Percentiles rank a stretch among this genome's conserved stretches.
Evolutionary conservation across 164 flowering plant species (phyloP).

Genomic region (Vitis rotundifolia): DNA sequence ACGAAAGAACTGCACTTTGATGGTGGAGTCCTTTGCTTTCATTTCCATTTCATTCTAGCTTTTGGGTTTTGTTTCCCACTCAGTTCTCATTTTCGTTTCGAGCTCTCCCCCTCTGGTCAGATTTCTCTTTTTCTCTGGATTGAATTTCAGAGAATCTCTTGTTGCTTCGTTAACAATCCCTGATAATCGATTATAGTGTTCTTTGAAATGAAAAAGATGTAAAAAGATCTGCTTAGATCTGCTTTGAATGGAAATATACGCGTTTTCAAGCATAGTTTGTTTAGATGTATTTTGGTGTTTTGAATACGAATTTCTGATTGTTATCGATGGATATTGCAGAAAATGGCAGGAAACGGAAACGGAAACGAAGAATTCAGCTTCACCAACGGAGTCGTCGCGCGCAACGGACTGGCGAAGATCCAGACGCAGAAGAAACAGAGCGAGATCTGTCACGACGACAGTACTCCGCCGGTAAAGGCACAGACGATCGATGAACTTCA

Average conservation of each 20-base stretch:
- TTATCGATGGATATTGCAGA: background rate
- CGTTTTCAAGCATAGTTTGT: no score
- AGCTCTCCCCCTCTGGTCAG: conserved; percentile 13
- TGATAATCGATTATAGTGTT: no score
- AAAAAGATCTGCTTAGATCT: no score
- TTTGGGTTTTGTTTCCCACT: background rate
- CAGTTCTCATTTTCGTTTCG: background rate
- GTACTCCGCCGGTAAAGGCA: conserved; percentile 58
- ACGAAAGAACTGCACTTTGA: conserved; percentile 11
- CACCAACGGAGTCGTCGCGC: conserved; percentile 13
- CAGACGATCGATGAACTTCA: conserved; percentile 86
- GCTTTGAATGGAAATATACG: no score
- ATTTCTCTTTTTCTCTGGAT: conserved; percentile 1
- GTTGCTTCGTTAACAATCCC: no score
- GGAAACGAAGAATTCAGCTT: conserved; percentile 40
- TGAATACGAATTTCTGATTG: no score
- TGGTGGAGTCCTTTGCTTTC: conserved; percentile 20
- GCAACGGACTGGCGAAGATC: conserved; percentile 48
- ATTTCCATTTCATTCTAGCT: conserved; percentile 9
- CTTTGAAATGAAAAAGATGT: no score
- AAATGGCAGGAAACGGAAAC: conserved; percentile 48
- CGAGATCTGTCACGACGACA: conserved; percentile 71
- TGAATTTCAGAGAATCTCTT: background rate
- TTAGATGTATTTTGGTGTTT: no score
- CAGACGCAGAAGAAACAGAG: conserved; percentile 34